A percentile compares a stretch with the other conserved stretches of the same genome.
phyloP scores from a whole-genome alignment of 768 basidiomycete species.

The Leccinum incarnatum region DNA sequence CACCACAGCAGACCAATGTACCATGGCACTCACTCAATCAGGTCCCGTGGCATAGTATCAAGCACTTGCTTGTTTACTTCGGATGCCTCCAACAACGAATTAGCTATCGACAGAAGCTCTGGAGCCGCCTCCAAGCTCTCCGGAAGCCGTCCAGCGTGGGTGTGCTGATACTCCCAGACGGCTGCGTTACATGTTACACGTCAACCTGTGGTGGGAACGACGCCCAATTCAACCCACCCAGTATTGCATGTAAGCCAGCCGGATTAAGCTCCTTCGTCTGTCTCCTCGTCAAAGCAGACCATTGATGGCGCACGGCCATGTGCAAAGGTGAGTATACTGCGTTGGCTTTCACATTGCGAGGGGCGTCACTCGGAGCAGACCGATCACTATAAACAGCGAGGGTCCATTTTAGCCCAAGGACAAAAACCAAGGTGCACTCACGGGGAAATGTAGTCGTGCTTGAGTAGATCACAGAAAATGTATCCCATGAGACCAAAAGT shows the following conservation, averaged over 20 bases:
- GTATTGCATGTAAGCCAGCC: constrained; percentile 61
- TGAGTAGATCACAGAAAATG: constrained; percentile 89
- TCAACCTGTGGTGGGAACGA: constrained; percentile 11
- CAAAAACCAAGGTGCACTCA: constrained; percentile 41
- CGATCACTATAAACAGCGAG: constrained; percentile 50
- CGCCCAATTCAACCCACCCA: constrained; percentile 48
- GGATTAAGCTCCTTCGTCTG: constrained; percentile 87
- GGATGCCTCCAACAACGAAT: constrained; percentile 55
- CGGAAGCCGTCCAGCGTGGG: constrained; percentile 58
- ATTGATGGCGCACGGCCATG: constrained; percentile 63
- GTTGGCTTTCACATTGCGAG: constrained; percentile 59
- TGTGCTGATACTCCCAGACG: constrained; percentile 77
- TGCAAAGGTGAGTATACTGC: constrained; percentile 63
- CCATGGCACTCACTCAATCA: constrained; percentile 52
- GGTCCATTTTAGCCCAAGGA: constrained; percentile 6
- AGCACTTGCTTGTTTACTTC: constrained; percentile 72
- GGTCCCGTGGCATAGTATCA: constrained; percentile 49
- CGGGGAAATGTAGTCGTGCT: constrained; percentile 85
- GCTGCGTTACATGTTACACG: constrained; percentile 43
- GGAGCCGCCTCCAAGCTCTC: constrained; percentile 42
- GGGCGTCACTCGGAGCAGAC: constrained; percentile 53
- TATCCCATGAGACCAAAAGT: constrained; percentile 90
- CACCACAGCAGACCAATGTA: neutral
- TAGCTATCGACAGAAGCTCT: constrained; percentile 65
- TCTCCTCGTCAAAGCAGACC: constrained; percentile 65